phyloP scores from a whole-genome alignment of 1,284 basidiomycete species.

The Acaromyces ingoldii region DNA sequence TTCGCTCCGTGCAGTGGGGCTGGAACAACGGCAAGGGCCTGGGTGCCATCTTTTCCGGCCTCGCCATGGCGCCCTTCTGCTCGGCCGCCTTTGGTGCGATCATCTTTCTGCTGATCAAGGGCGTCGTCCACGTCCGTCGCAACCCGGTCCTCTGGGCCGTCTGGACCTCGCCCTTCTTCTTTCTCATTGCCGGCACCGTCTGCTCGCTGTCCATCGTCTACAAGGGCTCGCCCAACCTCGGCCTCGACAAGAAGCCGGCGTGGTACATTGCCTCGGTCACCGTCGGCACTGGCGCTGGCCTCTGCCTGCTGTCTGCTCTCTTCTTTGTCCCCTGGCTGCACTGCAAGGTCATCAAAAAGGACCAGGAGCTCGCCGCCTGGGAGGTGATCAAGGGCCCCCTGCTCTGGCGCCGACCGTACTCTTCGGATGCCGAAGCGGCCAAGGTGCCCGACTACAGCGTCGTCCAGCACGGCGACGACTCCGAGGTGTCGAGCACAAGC shows the following conservation, averaged over 20 bases:
- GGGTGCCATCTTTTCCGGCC: conserved; percentile 53
- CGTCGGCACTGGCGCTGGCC: conserved; percentile 52
- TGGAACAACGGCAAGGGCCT: conserved; percentile 57
- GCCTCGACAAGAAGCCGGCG: conserved; percentile 52
- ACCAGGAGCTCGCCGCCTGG: conserved; percentile 52
- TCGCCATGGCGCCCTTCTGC: conserved; percentile 50
- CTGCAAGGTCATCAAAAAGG: conserved; percentile 55
- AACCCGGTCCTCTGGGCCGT: conserved; percentile 52
- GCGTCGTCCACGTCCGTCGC: conserved; percentile 51
- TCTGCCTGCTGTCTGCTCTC: conserved; percentile 52
- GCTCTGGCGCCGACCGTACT: conserved; percentile 54
- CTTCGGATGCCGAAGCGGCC: conserved; percentile 36
- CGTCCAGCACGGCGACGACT: conserved; percentile 13
- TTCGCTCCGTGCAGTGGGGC: conserved; percentile 55
- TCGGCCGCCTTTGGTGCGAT: conserved; percentile 54
- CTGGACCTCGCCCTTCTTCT: conserved; percentile 53
- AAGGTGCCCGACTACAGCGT: conserved; percentile 54
- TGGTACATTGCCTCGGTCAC: conserved; percentile 53
- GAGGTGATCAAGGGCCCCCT: conserved; percentile 56
- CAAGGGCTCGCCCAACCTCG: conserved; percentile 55
- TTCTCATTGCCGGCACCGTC: conserved; percentile 49
- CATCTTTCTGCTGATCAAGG: conserved; percentile 54
- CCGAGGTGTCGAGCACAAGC: background rate
- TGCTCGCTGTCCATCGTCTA: conserved; percentile 36
- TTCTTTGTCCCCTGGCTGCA: conserved; percentile 58